phyloP scores from a whole-genome alignment of 345 rosid genomes.

The Fremontodendron californicum region DNA sequence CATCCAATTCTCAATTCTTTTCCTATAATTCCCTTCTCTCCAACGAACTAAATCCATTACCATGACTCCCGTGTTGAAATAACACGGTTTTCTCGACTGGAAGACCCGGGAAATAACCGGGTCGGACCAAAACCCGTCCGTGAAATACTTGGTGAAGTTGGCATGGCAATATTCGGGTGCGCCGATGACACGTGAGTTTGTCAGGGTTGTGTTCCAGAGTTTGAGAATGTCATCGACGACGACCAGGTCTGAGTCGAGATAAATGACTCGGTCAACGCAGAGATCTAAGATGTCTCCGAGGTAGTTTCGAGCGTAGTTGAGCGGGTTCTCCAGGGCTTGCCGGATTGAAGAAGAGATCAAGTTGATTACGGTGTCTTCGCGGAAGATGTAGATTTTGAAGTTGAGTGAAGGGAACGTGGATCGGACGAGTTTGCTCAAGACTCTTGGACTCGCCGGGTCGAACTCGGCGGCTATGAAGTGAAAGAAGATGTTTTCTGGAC shows the following conservation, averaged over 20 bases:
- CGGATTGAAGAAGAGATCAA: conserved; percentile 83
- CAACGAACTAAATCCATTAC: conserved; percentile 79
- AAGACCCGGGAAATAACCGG: conserved; percentile 60
- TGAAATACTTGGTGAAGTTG: conserved; percentile 85
- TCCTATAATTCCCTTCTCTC: conserved; percentile 69
- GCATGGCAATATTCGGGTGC: conserved; percentile 99
- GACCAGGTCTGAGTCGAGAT: conserved; percentile 85
- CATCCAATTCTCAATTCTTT: conserved; percentile 83
- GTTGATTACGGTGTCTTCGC: conserved; percentile 79
- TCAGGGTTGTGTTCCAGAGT: conserved; percentile 61
- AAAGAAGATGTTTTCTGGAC: conserved; percentile 80
- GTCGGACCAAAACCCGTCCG: conserved; percentile 77
- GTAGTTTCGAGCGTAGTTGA: conserved; percentile 87
- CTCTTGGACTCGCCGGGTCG: conserved; percentile 79
- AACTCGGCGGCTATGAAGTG: conserved; percentile 88
- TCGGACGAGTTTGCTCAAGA: conserved; percentile 64
- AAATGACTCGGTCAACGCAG: conserved; percentile 83
- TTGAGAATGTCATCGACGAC: conserved; percentile 76
- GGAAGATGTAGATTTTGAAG: conserved; percentile 79
- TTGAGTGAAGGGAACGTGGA: conserved; percentile 86
- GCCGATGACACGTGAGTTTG: conserved; percentile 63
- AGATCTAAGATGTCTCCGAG: conserved; percentile 73
- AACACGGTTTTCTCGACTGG: conserved; percentile 57
- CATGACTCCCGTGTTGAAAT: conserved; percentile 97
- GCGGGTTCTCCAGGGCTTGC: conserved; percentile 79